Base-by-base conservation (phyloP, 2,329 filamentous ascomycete species). In the Alternaria sp. region DNA sequence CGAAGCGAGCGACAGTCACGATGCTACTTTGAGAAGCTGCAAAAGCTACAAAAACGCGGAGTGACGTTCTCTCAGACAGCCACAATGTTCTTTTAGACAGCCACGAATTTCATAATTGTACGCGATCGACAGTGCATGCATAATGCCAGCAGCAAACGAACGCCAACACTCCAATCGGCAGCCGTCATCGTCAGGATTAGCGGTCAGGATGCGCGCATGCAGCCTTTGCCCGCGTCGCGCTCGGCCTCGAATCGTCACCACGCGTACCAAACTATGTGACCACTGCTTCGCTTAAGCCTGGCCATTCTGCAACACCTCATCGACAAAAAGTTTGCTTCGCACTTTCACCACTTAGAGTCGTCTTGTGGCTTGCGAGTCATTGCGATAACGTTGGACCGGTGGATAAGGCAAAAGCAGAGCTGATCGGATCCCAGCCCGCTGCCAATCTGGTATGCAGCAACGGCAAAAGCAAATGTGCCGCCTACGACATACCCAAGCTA, bases 61-160 rank as follows among this genome's bases (percentile, higher is more conserved):
- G 63, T 71, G 71, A 73, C 71, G 70, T 64, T 49, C 25, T 68
- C 64, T 67, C 70, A 73, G 67, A 70, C 68, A 72, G 70, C 71
- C 71, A 73, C 71, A 58, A 9, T 32, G 14, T 43, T 43, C 14
- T 18, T 57, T 25, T 27, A 30, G 38, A 51, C 8, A 40, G 34
- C 43, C 41, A 44, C 46, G 43, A 30, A 40, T 43, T 46, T 50
- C 22, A n/a, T 34, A 43, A 57, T 28, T n/a, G 45, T n/a, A 36
- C 30, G 32, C 46, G 52, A 56, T 44, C 46, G 30, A 30, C 56
- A 12, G 18, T 57, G 49, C 53, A 51, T 53, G 48, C 57, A 54
- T 60, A 16, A 44, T 62, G 57, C 60, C 55, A 41, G 22, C 14
- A 40, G 34, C 44, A 50, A 36, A 36, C 22, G 20, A 44, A 18